Evolutionary conservation across 306 rosid genomes (phyloP).

Genomic region (Cucumis sativus): Cucumber_9930_V3 NC_026659.2:28784501-28785000

Average conservation of each 20-base stretch:
- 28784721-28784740: constrained; percentile 1
- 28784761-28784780: neutral
- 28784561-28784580: neutral
- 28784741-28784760: neutral
- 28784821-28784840: constrained; percentile 79
- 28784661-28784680: constrained; percentile 88
- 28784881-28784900: constrained; percentile 51
- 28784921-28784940: constrained; percentile 61
- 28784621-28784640: neutral
- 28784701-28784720: constrained; percentile 88
- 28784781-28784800: neutral
- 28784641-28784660: constrained; percentile 84
- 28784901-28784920: constrained; percentile 54
- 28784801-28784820: neutral
- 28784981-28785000: constrained; percentile 23
- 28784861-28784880: constrained; percentile 76
- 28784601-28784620: neutral
- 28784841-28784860: constrained; percentile 87
- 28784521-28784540: constrained; percentile 54
- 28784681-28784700: constrained; percentile 82
- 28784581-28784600: neutral
- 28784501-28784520: constrained; percentile 34
- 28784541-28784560: constrained; percentile 55
- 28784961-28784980: constrained; percentile 38
- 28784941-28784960: constrained; percentile 70